These are phyloP conservation scores for Fusarium fujikuroi DNA, from an alignment of 2,329 filamentous ascomycete genomes.

Conservation along the genomic window DNA sequence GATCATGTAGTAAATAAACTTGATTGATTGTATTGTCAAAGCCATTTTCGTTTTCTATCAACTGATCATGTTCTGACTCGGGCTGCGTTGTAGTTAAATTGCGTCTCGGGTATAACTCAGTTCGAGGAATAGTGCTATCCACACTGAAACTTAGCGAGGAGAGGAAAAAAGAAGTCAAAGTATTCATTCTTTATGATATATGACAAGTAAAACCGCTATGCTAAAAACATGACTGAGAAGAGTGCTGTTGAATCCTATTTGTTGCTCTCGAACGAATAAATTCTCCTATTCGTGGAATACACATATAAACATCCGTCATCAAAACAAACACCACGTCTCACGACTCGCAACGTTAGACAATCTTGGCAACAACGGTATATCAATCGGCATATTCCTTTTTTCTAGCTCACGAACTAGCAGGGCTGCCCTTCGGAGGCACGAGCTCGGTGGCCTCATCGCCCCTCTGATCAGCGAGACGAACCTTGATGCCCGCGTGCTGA, in stretches of 20 bases:
- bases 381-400: neutral
- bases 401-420: slow-evolving; percentile 5
- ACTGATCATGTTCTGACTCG: neutral
- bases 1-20: neutral
- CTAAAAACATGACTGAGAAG: neutral
- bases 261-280: neutral
- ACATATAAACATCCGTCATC: neutral
- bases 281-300: slow-evolving; percentile 5
- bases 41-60: neutral
- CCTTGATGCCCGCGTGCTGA: slow-evolving; percentile 48
- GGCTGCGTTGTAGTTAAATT: slow-evolving; percentile 12
- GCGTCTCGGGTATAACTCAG: neutral
- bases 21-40: neutral
- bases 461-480: slow-evolving; percentile 50
- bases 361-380: neutral
- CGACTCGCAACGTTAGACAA: neutral
- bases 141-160: neutral
- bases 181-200: slow-evolving; percentile 1
- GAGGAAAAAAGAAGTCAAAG: neutral
- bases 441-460: slow-evolving; percentile 41
- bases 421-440: slow-evolving; percentile 21
- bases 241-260: neutral
- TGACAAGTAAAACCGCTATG: neutral
- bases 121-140: slow-evolving; percentile 8
- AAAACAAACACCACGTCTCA: slow-evolving; percentile 1